These are phyloP conservation scores for Coemansia sp. DNA, from an alignment of 192 early-diverging fungal genomes.

Conservation along the genomic window DNA sequence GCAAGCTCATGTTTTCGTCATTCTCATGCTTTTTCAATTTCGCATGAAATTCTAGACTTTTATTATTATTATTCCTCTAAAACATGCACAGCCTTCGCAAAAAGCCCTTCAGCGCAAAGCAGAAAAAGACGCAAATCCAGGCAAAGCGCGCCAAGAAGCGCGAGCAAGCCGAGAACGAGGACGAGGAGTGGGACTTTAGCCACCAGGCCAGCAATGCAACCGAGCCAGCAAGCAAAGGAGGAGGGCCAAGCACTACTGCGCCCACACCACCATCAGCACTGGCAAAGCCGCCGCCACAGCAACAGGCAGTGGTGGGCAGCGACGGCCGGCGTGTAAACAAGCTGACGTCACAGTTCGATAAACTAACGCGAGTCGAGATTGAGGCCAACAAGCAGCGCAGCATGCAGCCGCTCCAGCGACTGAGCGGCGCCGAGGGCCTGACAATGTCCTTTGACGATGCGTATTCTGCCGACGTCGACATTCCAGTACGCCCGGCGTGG, in stretches of 20 bases:
- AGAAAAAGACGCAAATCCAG: conserved; percentile 73
- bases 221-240: not conserved
- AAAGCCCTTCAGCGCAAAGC: conserved; percentile 74
- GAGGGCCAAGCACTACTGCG: too few relatives aligned
- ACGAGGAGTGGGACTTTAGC: conserved; percentile 25
- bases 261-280: not conserved
- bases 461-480: conserved; percentile 70
- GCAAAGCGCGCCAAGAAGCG: conserved; percentile 63
- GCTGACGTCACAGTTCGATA: conserved; percentile 81
- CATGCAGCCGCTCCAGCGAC: conserved; percentile 72
- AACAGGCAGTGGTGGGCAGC: too few relatives aligned
- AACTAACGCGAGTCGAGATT: conserved; percentile 67
- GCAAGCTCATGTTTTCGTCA: not conserved
- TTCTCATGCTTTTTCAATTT: conserved; percentile 13
- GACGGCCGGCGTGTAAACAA: conserved; percentile 35
- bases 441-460: conserved; percentile 74
- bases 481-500: conserved; percentile 86
- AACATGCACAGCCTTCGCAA: conserved; percentile 42
- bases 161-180: conserved; percentile 14
- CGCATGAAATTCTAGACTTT: conserved; percentile 22
- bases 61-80: conserved; percentile 56
- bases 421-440: conserved; percentile 59
- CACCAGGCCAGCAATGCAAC: conserved; percentile 1
- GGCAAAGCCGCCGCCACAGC: too few relatives aligned
- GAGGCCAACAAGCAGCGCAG: conserved; percentile 64